Evolutionary conservation across 2,329 filamentous ascomycete species (phyloP), one percentile per base, ranked within the genome.

Genomic region (Sordariomycetes sp.): DNA sequence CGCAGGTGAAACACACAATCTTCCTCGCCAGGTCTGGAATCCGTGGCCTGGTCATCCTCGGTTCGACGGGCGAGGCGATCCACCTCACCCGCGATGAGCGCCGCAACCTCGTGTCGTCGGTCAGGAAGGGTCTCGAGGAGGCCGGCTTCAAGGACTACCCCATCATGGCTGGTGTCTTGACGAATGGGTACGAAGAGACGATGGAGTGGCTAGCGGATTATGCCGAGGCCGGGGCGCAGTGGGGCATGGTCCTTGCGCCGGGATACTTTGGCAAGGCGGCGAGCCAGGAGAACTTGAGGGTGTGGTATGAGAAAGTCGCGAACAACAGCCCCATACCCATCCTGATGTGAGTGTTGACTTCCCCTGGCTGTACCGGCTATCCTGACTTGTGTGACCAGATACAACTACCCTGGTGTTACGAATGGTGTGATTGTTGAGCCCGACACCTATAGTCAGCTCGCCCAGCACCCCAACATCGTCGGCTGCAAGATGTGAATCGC

Each of bases 381-480:
- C 24, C 45, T 50, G 13, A 50, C 36, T 12, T n/a, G 32, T 24
- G 4, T 22, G 20, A 17, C 22, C 58, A 81, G 77, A 59, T 84
- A 84, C 67, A 78, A 85, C 67, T 85, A 85, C 68, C 83, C 84
- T 1, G 82, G 80, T 55, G 83, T 87, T 25, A 83, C 82, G 12
- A 87, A 86, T 71, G 79, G 81, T 62, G 72, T 86, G 63, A 75
- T 76, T 62, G 74, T 86, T 59, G 70, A 76, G 0, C 79, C 82
- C 1, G 72, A 77, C 10, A 82, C 81, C 0, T 84, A 81, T 64
- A 79, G 67, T n/a, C 66, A 65, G 0, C 78, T 87, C 25, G 75
- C 84, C 8, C 70, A 75, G 57, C 83, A 86, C 65, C 75, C 79
- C 36, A 86, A 86, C 64, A 85, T 87, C 58, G 82, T 86, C 3